Evolutionary conservation across 208 protist genomes (phyloP).

Genomic region (Trypanosoma conorhini): DNA sequence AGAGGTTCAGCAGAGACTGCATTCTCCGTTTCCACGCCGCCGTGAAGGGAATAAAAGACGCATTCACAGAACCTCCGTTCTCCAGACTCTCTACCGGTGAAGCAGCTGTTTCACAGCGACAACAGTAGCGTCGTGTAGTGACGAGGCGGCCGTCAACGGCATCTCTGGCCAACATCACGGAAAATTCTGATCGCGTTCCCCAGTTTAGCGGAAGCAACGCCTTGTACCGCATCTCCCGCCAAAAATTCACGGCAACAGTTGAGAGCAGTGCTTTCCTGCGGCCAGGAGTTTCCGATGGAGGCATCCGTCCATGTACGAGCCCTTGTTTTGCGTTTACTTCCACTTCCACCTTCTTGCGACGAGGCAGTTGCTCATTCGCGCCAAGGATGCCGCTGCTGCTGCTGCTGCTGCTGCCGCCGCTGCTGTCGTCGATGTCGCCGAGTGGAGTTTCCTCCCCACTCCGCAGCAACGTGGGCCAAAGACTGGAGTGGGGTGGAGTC

Average conservation of each 20-base stretch:
- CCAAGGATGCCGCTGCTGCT: background rate
- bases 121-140: conserved; percentile 14
- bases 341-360: background rate
- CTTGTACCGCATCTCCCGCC: conserved; percentile 8
- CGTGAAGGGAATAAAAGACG: conserved; percentile 21
- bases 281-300: background rate
- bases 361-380: background rate
- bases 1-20: conserved; percentile 11
- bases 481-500: background rate
- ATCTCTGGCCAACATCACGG: conserved; percentile 15
- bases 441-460: background rate
- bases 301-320: background rate
- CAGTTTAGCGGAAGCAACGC: conserved; percentile 19
- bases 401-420: background rate
- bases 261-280: background rate
- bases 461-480: background rate
- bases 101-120: background rate
- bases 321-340: background rate
- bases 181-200: background rate
- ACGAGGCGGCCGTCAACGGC: conserved; percentile 11
- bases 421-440: background rate
- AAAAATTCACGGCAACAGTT: background rate
- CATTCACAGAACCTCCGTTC: background rate
- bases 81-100: background rate
- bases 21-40: conserved; percentile 16